Base-by-base conservation (phyloP, 371 early-diverging fungal genomes). In the Syncephalastrum racemosum region DNA sequence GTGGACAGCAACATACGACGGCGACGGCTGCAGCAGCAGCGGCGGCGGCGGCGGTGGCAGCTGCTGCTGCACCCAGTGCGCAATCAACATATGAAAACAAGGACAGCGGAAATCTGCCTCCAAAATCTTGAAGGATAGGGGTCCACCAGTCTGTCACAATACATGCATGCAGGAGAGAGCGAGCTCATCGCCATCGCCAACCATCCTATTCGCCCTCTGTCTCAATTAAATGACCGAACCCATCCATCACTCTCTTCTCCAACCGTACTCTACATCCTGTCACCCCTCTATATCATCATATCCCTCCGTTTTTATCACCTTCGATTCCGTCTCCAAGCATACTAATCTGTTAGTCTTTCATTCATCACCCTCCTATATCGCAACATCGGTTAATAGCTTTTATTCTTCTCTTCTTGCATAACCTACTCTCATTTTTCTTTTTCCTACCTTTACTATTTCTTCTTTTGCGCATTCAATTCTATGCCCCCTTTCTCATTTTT, bases 1-100 rank as follows among this genome's bases (percentile, higher is more conserved):
- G 36, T 31, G 36, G 10, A 31, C 36, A 31, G 10, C 36, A 31
- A 31, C 15, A 19, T 27, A 31, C 45, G 22, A 46, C 46, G 8
- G 55, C 19, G 42, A 13, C 53, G 5, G 40, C 53, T 7, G 40
- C 40, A 4, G 53, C 25, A 20, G 40, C 53, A 7, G 40, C 53
- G 16, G 53, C 23, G 40, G 40, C 43, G 16, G 46, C 55, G 45
- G 43, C 22, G 42, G 23, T 14, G 14, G 47, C 16, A 3, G 23
- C 24, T 4, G 47, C 23, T 4, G 13, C n/a, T 20, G 36, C 50
- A 23, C 24, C 25, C 22, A 2, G 46, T 15, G 22, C 22, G 15
- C 22, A 46, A 46, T 12, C 18, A 45, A 45, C 13, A 5, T 16
- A 45, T 45, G 46, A 22, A 45, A 22, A 45, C 46, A 15, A 22